Evolutionary conservation across 495 filamentous ascomycete genomes (phyloP).

Genomic region (Corynascus novoguineensis): DNA sequence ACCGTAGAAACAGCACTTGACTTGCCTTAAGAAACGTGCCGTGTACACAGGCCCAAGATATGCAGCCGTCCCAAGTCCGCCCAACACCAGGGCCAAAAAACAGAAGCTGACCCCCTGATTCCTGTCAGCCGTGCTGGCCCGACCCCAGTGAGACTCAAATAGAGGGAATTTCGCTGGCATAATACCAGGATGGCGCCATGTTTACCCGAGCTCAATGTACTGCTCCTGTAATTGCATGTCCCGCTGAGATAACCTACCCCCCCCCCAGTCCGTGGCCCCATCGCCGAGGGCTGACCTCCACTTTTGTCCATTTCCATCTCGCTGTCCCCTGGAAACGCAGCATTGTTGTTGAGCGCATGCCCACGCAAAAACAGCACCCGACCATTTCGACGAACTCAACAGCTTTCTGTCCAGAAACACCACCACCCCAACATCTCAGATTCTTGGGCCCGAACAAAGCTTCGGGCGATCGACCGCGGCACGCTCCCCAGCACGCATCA

Average conservation of each 20-base stretch:
- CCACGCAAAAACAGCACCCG: neutral
- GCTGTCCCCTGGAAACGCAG: slow-evolving; percentile 4
- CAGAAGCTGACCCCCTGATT: neutral
- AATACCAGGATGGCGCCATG: neutral
- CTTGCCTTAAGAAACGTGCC: neutral
- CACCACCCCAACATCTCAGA: too few species aligned
- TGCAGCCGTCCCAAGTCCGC: neutral
- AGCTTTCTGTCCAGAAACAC: too few species aligned
- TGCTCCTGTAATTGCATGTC: slow-evolving; percentile 6
- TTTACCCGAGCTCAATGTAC: neutral
- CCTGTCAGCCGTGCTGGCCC: neutral
- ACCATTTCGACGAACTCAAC: neutral
- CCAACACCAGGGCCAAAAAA: neutral
- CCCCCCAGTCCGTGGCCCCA: neutral
- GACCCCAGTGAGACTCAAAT: neutral
- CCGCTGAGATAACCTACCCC: neutral
- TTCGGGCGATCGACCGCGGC: neutral
- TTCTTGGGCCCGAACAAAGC: neutral
- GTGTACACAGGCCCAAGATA: neutral
- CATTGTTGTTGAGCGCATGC: neutral
- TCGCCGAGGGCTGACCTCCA: slow-evolving; percentile 6
- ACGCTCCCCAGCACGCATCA: neutral
- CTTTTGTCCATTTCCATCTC: slow-evolving; percentile 4
- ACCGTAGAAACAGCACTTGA: neutral
- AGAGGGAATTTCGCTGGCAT: neutral